These are phyloP conservation scores for rapeseed (Brassica napus) DNA, from an alignment of 345 rosid genomes.

Conservation along the genomic window Da-Ae NC_063439.1:11398001-11398500, in stretches of 20 bases:
- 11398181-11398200: constrained; percentile 60
- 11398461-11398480: constrained; percentile 91
- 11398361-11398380: neutral
- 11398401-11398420: constrained; percentile 79
- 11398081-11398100: constrained; percentile 89
- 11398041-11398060: constrained; percentile 97
- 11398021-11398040: constrained; percentile 81
- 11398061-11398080: constrained; percentile 94
- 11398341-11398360: neutral
- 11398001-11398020: constrained; percentile 80
- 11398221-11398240: constrained; percentile 69
- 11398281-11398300: constrained; percentile 46
- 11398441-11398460: constrained; percentile 93
- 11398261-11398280: constrained; percentile 68
- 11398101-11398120: constrained; percentile 88
- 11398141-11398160: constrained; percentile 83
- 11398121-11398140: constrained; percentile 85
- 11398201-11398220: constrained; percentile 96
- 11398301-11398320: constrained; percentile 57
- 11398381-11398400: neutral
- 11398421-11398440: constrained; percentile 94
- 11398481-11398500: constrained; percentile 84
- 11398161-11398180: constrained; percentile 95
- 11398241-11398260: constrained; percentile 73
- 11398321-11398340: neutral